Conservation (phyloP, 192 early-diverging fungal genomes). For the Oehlia diaphana region DNA sequence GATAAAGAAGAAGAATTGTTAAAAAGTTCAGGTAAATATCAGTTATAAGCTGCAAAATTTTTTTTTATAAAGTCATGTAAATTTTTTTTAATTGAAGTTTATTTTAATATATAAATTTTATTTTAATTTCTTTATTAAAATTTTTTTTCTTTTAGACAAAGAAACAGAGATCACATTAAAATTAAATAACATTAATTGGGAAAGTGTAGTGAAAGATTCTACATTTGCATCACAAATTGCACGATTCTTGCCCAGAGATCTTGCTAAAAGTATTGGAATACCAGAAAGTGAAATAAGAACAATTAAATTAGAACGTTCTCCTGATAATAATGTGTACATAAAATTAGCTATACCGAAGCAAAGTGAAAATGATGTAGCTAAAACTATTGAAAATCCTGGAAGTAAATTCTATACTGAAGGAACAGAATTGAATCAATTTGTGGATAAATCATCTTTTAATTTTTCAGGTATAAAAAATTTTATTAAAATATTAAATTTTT, state of each 20-base stretch:
- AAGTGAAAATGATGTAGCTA: not conserved
- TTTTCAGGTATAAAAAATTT: not conserved
- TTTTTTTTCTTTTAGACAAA: not conserved
- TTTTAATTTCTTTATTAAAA: not conserved
- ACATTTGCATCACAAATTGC: not conserved
- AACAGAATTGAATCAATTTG: not conserved
- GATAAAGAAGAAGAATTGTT: not conserved
- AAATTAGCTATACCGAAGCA: not conserved
- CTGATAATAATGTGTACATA: not conserved
- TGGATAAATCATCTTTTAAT: not conserved
- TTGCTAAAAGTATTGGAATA: not conserved
- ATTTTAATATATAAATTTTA: not conserved
- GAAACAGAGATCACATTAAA: not conserved
- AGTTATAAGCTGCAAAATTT: too few relatives aligned
- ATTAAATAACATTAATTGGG: not conserved
- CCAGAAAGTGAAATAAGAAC: not conserved
- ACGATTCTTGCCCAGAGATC: not conserved
- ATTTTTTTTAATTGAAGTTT: too few relatives aligned
- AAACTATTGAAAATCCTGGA: not conserved
- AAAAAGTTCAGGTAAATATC: not conserved
- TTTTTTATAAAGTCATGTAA: too few relatives aligned
- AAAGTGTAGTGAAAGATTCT: not conserved
- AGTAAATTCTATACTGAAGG: not conserved
- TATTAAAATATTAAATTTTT: not conserved
- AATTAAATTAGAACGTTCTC: not conserved